phyloP scores from a whole-genome alignment of 129 eudicot genomes.

The Ambrosia artemisiifolia region DNA sequence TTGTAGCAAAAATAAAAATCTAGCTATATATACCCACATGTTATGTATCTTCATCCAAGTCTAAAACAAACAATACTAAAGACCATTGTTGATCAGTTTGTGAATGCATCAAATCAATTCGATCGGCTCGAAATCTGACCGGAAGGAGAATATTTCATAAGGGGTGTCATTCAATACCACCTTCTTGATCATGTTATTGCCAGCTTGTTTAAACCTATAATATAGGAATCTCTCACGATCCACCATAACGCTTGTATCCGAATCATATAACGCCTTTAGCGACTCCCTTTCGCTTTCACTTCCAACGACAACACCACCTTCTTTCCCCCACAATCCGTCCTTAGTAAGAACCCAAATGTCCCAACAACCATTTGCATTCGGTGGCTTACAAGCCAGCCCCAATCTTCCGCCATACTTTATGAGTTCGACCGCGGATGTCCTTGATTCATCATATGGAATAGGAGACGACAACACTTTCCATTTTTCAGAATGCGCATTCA shows the following conservation, averaged over 20 bases:
- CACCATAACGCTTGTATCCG: conserved; percentile 3
- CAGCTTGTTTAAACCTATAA: background rate
- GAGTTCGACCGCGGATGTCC: background rate
- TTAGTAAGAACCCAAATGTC: background rate
- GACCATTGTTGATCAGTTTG: no score
- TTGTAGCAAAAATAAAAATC: no score
- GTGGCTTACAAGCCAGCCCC: background rate
- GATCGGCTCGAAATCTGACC: conserved; percentile 7
- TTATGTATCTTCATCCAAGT: no score
- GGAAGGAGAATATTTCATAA: background rate
- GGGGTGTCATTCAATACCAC: background rate
- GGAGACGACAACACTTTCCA: background rate
- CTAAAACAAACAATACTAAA: no score
- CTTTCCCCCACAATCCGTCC: background rate
- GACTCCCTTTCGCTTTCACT: conserved; percentile 1
- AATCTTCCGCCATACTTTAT: conserved; percentile 9
- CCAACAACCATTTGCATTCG: background rate
- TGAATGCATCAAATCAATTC: no score
- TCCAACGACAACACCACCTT: background rate
- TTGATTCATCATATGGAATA: background rate
- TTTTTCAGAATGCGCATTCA: conserved; percentile 1
- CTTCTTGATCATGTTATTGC: background rate
- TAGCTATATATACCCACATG: no score
- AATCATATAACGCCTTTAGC: background rate
- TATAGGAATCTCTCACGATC: background rate